Evolutionary conservation across 768 basidiomycete species (phyloP), one percentile per base, ranked within the genome.

Genomic region (Amanita muscaria): DNA sequence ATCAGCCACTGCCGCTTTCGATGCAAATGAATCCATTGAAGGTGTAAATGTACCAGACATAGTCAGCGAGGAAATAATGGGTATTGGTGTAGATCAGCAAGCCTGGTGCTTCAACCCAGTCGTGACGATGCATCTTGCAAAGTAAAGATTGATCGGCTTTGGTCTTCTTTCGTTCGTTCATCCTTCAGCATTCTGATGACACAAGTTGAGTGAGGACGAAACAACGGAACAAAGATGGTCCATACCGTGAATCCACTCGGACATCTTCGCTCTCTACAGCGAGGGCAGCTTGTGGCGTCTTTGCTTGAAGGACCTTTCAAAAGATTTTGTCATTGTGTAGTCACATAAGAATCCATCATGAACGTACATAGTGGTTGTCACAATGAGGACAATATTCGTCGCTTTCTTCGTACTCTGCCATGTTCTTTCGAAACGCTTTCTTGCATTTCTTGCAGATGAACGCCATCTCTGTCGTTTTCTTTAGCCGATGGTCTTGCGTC

Each of bases 381-480:
- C 96, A 97, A 63, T 96, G 86, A 0, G 94, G 96, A 59, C 96
- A 98, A 59, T 83, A 98, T 64, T 99, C 96, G 60, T 98, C 93
- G 57, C 90, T 91, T 61, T 99, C 94, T 55, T 98, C 94, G 56
- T 89, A 98, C 5, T 62, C 64, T 0, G 71, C 51, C 90, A 97
- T 92, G 63, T 97, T 91, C 67, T 99, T 98, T 51, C 93, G 68
- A 59, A 99, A 98, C 3, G 90, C 91, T 67, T 94, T 96, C 63
- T 87, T 88, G 53, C 68, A 72, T 50, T 70, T 70, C 51, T 72
- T 72, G 56, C 70, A 72, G 48, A 72, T 59, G 51, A 72, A 70
- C 1, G 49, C 53, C 70, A 72, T 69, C 66, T 99, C 96, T 32
- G 72, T 70, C 45, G 88, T 88, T 63, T 79, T 84, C 5, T 64